A percentile compares a stretch with the other conserved stretches of the same genome.
Evolutionary conservation across 345 rosid genomes (phyloP).

Genomic region (Raphanus raphanistrum): DNA sequence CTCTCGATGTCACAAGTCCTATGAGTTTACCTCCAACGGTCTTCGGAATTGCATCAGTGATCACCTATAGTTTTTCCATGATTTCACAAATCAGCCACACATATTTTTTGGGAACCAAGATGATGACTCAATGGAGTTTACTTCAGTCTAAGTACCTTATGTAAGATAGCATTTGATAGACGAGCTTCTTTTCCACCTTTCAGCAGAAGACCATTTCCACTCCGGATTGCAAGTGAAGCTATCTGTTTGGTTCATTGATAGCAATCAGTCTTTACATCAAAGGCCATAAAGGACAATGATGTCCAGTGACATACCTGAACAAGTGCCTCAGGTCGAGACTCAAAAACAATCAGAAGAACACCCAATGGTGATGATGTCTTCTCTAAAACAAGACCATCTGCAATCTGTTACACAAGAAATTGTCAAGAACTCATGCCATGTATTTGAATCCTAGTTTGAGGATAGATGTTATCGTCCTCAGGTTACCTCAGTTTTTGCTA

Average conservation of each 20-base stretch:
- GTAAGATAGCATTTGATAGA: slow-evolving; percentile 89
- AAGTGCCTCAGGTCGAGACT: slow-evolving; percentile 95
- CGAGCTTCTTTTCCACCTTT: slow-evolving; percentile 98
- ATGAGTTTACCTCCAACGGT: slow-evolving; percentile 77
- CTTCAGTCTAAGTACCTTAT: slow-evolving; percentile 54
- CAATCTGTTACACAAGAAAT: slow-evolving; percentile 51
- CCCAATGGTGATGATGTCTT: slow-evolving; percentile 96
- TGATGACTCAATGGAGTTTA: neutral
- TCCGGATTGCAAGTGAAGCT: slow-evolving; percentile 90
- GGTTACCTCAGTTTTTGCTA: slow-evolving; percentile 86
- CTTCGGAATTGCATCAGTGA: slow-evolving; percentile 83
- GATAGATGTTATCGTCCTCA: neutral
- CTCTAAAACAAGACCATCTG: slow-evolving; percentile 89
- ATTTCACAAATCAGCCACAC: slow-evolving; percentile 1
- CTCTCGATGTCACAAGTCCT: slow-evolving; percentile 93
- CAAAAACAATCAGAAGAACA: slow-evolving; percentile 92
- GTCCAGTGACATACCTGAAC: slow-evolving; percentile 69
- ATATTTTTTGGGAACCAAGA: slow-evolving; percentile 12
- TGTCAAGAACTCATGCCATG: neutral
- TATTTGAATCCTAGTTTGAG: no score
- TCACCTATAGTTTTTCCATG: slow-evolving; percentile 53
- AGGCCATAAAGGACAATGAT: slow-evolving; percentile 22
- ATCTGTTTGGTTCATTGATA: slow-evolving; percentile 56
- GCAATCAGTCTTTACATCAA: neutral
- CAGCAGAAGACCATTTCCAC: slow-evolving; percentile 92